Evolutionary conservation across 148 eudicot genomes (phyloP), one percentile per base, ranked within the genome.

Genomic region (Euryodendron excelsum): DNA sequence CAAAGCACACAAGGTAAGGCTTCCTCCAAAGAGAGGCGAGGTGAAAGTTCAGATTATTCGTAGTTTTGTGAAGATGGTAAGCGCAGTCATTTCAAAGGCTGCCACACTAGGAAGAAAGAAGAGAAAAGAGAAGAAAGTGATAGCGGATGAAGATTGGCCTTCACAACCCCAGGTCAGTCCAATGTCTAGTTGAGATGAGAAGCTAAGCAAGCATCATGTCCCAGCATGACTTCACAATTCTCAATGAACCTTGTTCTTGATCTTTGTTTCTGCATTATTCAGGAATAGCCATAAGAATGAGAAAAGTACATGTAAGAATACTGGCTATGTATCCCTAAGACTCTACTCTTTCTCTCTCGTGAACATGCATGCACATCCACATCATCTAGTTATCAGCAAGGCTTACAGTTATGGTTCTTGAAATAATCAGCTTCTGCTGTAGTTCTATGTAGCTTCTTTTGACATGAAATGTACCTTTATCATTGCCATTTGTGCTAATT

Each of bases 11-110:
- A 75, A 28, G 27, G 56, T 75, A 8, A 63, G 60, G 62, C 71
- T 72, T 63, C 81, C 77, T 30, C 81, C 76, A 1, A 69, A 41
- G 45, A 44, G 74, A 70, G 74, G 76, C 7, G 74, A 77, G 74
- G 62, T 77, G 36, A 76, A 76, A 65, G 67, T 53, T 55, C 12
- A 41, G 34, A 68, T 78, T 30, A 7, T 45, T 41, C 5, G 56
- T 3, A 56, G 52, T 39, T 71, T 69, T 71, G 33, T 59, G 44
- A 1, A 45, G 48, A 21, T 45, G 36, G 59, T 79, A n/a, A 25
- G 70, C 12, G 34, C 9, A 33, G 72, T 62, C 18, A 47, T 61
- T 5, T 55, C 70, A 12, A 62, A 72, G 68, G 48, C 27, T 61
- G 69, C 39, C 23, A 25, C 67, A 23, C 18, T 31, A 36, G 74